These are phyloP conservation scores for Sugiyamaella mastotermitis DNA, from an alignment of 805 yeast species.

Conservation along the genomic window DNA sequence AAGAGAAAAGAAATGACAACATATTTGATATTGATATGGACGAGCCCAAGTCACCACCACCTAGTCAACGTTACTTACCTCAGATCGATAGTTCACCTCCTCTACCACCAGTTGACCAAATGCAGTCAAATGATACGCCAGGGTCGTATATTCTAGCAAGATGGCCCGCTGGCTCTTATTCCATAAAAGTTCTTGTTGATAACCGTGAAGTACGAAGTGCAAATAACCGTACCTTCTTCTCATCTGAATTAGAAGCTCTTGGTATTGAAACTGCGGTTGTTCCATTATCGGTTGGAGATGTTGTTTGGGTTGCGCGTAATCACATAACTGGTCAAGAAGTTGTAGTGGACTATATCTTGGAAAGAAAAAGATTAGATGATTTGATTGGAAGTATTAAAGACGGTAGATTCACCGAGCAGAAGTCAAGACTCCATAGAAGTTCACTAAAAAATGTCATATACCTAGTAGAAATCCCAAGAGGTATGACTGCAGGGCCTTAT, in stretches of 20 bases:
- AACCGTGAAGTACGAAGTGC: slow-evolving; percentile 71
- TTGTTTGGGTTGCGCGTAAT: slow-evolving; percentile 79
- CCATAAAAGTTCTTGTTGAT: slow-evolving; percentile 61
- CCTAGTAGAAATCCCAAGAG: slow-evolving; percentile 67
- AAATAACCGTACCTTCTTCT: slow-evolving; percentile 62
- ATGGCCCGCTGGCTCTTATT: slow-evolving; percentile 62
- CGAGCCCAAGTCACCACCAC: background rate
- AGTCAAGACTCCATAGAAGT: slow-evolving; percentile 62
- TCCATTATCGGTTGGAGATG: slow-evolving; percentile 78
- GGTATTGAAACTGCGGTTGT: slow-evolving; percentile 49
- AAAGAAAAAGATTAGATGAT: slow-evolving; percentile 86
- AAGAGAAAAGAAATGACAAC: background rate
- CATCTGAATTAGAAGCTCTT: slow-evolving; percentile 41
- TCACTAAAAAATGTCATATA: slow-evolving; percentile 66
- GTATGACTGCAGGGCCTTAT: slow-evolving; percentile 31
- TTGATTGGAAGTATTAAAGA: slow-evolving; percentile 75
- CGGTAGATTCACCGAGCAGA: slow-evolving; percentile 86
- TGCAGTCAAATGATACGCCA: background rate
- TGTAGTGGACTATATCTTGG: slow-evolving; percentile 77
- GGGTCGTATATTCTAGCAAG: slow-evolving; percentile 6
- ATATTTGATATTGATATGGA: background rate
- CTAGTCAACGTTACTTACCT: background rate
- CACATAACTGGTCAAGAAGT: slow-evolving; percentile 51
- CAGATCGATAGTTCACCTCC: no score
- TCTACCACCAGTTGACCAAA: no score